Percentiles rank a stretch among this genome's conserved stretches.
phyloP scores from a whole-genome alignment of 2,329 filamentous ascomycete species.

The Dactylonectria estremocensis region DNA sequence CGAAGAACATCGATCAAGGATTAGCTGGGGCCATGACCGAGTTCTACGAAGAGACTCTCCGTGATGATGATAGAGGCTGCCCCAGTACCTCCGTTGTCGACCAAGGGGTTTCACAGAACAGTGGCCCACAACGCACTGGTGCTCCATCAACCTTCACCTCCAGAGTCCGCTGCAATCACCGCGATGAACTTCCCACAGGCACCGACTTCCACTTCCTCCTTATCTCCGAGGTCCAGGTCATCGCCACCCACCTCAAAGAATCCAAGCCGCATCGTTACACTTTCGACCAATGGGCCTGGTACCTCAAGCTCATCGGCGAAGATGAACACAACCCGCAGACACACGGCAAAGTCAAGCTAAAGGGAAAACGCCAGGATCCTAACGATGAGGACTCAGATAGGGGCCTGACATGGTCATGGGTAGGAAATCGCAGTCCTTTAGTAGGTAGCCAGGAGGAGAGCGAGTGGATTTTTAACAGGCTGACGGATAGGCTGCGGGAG shows the following conservation, averaged over 20 bases:
- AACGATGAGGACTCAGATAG: slow-evolving; percentile 44
- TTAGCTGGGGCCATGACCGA: slow-evolving; percentile 26
- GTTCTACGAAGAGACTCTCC: slow-evolving; percentile 20
- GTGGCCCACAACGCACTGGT: slow-evolving; percentile 38
- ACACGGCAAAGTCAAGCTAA: slow-evolving; percentile 61
- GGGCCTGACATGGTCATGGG: slow-evolving; percentile 76
- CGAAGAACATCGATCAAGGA: neutral
- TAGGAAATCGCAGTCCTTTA: slow-evolving; percentile 77
- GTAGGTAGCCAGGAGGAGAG: slow-evolving; percentile 79
- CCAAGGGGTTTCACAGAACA: slow-evolving; percentile 13
- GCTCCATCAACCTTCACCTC: slow-evolving; percentile 48
- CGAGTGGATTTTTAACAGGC: slow-evolving; percentile 79
- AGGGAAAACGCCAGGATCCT: slow-evolving; percentile 31
- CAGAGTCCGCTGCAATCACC: slow-evolving; percentile 52
- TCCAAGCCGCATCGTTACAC: slow-evolving; percentile 75
- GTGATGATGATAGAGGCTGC: slow-evolving; percentile 26
- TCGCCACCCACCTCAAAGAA: slow-evolving; percentile 74
- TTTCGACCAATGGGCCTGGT: slow-evolving; percentile 91
- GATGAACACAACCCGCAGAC: slow-evolving; percentile 68
- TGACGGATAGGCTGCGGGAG: slow-evolving; percentile 68
- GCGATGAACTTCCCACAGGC: slow-evolving; percentile 58
- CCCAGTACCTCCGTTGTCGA: slow-evolving; percentile 12
- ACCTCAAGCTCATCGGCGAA: slow-evolving; percentile 82
- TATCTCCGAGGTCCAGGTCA: slow-evolving; percentile 78
- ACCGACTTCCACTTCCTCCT: slow-evolving; percentile 76